Conservation (phyloP, 192 early-diverging fungal species). For the Coemansia sp. region DNA sequence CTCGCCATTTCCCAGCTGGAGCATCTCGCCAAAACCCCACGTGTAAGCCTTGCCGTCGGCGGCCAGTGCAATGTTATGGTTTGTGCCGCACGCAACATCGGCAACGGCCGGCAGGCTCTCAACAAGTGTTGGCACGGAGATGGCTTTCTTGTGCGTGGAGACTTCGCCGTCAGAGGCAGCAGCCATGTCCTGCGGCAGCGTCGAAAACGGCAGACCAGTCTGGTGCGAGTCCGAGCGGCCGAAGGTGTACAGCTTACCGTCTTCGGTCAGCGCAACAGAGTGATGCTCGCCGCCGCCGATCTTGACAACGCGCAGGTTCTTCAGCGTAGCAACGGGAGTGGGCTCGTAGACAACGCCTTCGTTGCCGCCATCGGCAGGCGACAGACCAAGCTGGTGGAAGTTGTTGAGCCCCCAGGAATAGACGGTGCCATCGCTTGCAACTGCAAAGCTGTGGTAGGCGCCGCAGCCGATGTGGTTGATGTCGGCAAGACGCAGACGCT, state of each 20-base stretch:
- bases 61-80: conserved; percentile 62
- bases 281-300: conserved; percentile 89
- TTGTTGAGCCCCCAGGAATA: conserved; percentile 91
- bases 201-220: conserved; percentile 65
- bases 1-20: conserved; percentile 77
- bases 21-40: conserved; percentile 90
- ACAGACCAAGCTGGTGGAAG: conserved; percentile 80
- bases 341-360: conserved; percentile 60
- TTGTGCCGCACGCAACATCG: conserved; percentile 63
- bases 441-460: conserved; percentile 81
- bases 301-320: conserved; percentile 47
- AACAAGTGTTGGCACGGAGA: conserved; percentile 62
- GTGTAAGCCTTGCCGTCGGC: conserved; percentile 66
- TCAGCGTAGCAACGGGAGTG: conserved; percentile 57
- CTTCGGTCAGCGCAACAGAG: conserved; percentile 69
- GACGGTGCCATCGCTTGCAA: conserved; percentile 65
- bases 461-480: conserved; percentile 74
- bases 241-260: conserved; percentile 78
- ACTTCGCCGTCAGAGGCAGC: conserved; percentile 19
- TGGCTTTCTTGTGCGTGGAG: conserved; percentile 56
- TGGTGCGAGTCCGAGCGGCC: conserved; percentile 84
- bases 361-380: conserved; percentile 37
- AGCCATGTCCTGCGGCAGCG: conserved; percentile 30
- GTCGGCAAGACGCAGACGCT: conserved; percentile 57
- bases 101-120: conserved; percentile 38